phyloP scores from a whole-genome alignment of 2,329 filamentous ascomycete genomes.

The Fusarium haematococcum region DNA sequence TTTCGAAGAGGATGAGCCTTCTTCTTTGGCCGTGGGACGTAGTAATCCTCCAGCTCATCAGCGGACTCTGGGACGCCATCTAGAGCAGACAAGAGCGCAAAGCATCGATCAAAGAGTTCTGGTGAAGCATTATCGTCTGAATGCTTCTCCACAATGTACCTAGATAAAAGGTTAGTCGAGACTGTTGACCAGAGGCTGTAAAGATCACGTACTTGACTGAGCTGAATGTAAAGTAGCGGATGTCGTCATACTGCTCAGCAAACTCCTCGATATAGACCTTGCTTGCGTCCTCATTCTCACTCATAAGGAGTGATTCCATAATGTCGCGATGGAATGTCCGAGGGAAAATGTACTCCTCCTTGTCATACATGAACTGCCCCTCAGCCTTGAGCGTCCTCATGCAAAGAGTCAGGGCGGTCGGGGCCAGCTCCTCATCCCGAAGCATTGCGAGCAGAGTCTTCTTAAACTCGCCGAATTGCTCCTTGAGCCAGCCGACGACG shows the following conservation, averaged over 20 bases:
- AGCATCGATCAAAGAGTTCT: conserved; percentile 65
- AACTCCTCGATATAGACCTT: conserved; percentile 83
- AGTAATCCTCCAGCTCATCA: conserved; percentile 77
- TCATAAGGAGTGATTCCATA: conserved; percentile 70
- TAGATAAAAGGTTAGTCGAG: conserved; percentile 21
- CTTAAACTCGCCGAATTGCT: conserved; percentile 79
- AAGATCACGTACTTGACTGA: conserved; percentile 72
- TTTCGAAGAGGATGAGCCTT: conserved; percentile 75
- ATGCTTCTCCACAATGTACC: conserved; percentile 43
- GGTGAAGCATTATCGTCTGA: conserved; percentile 27
- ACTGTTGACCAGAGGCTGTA: conserved; percentile 16
- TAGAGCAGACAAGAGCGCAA: conserved; percentile 73
- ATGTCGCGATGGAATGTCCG: conserved; percentile 74
- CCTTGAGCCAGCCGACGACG: conserved; percentile 82
- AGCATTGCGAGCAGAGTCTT: conserved; percentile 71
- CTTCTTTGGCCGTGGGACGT: conserved; percentile 72
- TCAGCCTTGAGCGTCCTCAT: conserved; percentile 90
- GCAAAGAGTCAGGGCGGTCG: conserved; percentile 78
- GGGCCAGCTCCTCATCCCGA: conserved; percentile 70
- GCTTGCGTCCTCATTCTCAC: conserved; percentile 69
- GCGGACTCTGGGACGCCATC: conserved; percentile 77
- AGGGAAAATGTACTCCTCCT: conserved; percentile 77
- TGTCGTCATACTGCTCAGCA: conserved; percentile 83
- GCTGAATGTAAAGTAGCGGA: conserved; percentile 85
- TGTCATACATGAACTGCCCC: conserved; percentile 69